Evolutionary conservation across 306 rosid genomes (phyloP).

Genomic region (Ammopiptanthus mongolicus): DNA sequence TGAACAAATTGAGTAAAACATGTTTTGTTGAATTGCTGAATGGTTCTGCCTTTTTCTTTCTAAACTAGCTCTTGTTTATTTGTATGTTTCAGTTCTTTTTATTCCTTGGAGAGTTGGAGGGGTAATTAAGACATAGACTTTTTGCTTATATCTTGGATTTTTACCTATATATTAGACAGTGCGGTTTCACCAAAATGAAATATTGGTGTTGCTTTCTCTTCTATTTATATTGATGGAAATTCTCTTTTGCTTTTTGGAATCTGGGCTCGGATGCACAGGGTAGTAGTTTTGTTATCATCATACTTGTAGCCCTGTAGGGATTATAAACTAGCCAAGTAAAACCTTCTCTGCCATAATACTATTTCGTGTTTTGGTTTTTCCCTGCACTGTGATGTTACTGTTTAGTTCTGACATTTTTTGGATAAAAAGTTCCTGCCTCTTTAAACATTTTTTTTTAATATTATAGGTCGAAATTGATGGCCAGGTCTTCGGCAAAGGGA

Average conservation of each 20-base stretch:
- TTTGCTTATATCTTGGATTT: neutral
- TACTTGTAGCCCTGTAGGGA: neutral
- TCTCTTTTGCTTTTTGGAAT: neutral
- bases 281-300: neutral
- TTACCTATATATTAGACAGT: neutral
- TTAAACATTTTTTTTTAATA: neutral
- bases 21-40: conserved; percentile 2
- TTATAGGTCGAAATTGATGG: conserved; percentile 85
- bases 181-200: conserved; percentile 13
- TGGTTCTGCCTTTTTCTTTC: neutral
- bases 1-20: conserved; percentile 14
- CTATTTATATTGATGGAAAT: neutral
- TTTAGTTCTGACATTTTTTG: neutral
- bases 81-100: neutral
- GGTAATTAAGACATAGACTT: neutral
- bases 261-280: neutral
- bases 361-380: neutral
- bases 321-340: neutral
- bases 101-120: neutral
- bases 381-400: neutral
- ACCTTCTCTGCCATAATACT: neutral
- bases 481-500: conserved; percentile 70
- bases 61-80: neutral
- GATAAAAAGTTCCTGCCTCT: neutral
- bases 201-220: neutral